These are phyloP conservation scores for Rhodotorula taiwanensis DNA, from an alignment of 768 basidiomycete species.

Conservation along the genomic window DNA sequence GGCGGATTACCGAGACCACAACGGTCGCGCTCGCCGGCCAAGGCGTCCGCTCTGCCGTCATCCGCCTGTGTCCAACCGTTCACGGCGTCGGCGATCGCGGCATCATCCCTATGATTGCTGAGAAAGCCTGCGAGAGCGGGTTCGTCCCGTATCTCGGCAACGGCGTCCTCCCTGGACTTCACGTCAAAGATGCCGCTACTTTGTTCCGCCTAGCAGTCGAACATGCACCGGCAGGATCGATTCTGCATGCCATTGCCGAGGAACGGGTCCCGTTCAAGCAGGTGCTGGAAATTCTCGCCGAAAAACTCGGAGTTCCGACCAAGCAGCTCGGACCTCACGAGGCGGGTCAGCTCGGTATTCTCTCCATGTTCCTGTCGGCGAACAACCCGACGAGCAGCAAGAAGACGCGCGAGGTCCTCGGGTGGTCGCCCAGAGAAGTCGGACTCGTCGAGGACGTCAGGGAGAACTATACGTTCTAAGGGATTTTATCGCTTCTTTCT, in stretches of 20 bases:
- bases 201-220: conserved; percentile 39
- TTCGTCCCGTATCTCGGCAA: conserved; percentile 3
- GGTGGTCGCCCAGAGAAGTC: conserved; percentile 25
- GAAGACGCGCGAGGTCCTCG: conserved; percentile 33
- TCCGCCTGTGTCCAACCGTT: conserved; percentile 13
- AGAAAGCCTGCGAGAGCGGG: background rate
- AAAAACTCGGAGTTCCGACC: background rate
- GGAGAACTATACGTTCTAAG: too few species aligned
- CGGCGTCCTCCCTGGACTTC: conserved; percentile 35
- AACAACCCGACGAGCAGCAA: conserved; percentile 3
- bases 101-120: background rate
- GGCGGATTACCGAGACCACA: background rate
- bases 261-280: background rate
- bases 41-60: conserved; percentile 1
- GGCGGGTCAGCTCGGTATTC: conserved; percentile 14
- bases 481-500: too few species aligned
- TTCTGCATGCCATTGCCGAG: conserved; percentile 31
- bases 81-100: conserved; percentile 8
- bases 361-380: conserved; percentile 11
- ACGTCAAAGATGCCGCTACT: conserved; percentile 38
- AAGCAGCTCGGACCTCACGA: background rate
- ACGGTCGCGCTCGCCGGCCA: background rate
- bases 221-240: conserved; percentile 10
- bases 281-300: background rate
- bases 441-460: background rate